Percentiles rank a stretch among this genome's conserved stretches.
Evolutionary conservation across 306 rosid genomes (phyloP).

Genomic region (Sesbania bispinosa): DNA sequence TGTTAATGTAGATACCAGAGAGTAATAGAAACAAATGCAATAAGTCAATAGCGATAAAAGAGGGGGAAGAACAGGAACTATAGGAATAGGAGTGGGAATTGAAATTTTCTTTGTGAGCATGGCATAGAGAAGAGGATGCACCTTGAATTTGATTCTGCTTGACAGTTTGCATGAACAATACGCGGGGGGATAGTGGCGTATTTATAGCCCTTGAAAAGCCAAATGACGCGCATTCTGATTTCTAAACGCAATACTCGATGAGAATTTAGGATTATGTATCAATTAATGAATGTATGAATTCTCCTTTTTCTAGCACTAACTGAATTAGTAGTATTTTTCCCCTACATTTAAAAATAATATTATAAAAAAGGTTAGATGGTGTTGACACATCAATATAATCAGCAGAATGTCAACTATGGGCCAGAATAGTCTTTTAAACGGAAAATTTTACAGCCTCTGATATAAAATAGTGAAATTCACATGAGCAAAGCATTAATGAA

Average conservation of each 20-base stretch:
- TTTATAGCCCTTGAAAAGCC: constrained; percentile 22
- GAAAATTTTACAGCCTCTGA: no score
- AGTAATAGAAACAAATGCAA: constrained; percentile 9
- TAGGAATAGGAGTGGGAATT: not conserved
- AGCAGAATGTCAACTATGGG: no score
- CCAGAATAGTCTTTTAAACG: no score
- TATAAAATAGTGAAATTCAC: no score
- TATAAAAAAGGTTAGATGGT: not conserved
- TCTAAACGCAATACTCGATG: constrained; percentile 4
- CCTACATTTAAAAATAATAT: not conserved
- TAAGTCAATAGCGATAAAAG: constrained; percentile 19
- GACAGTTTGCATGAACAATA: constrained; percentile 25
- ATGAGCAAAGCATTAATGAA: no score
- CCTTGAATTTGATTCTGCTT: constrained; percentile 10
- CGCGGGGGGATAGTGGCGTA: constrained; percentile 20
- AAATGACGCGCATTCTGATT: constrained; percentile 36
- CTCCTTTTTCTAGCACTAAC: no score
- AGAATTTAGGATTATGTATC: not conserved
- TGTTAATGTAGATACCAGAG: not conserved
- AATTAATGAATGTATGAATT: no score
- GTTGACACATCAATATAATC: no score
- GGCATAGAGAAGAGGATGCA: constrained; percentile 1
- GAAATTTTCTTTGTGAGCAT: not conserved
- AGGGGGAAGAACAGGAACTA: not conserved
- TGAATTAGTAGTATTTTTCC: no score